These are phyloP conservation scores for Termitomyces sp. DNA, from an alignment of 768 basidiomycete species.

Conservation along the genomic window DNA sequence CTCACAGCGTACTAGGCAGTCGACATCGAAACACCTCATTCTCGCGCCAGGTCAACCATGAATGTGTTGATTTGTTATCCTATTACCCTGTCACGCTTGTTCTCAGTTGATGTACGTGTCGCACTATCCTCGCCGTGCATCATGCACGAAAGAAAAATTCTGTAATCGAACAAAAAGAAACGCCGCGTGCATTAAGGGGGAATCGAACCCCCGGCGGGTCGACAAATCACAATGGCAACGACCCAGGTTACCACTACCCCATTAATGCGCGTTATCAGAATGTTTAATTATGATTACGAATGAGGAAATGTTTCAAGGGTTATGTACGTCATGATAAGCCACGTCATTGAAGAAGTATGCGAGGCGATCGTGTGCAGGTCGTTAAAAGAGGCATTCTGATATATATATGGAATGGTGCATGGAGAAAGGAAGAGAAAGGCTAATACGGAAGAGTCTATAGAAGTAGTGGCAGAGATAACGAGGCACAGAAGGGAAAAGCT, in stretches of 20 bases:
- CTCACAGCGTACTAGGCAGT: no score
- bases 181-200: constrained; percentile 65
- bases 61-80: no score
- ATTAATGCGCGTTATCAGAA: background rate
- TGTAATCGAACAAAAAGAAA: no score
- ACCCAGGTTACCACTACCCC: constrained; percentile 9
- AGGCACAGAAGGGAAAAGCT: background rate
- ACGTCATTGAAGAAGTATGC: background rate
- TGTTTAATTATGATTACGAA: no score
- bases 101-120: no score
- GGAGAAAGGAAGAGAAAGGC: background rate
- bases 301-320: background rate
- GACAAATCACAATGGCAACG: constrained; percentile 20
- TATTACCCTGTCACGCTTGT: no score
- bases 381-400: background rate
- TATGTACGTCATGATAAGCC: background rate
- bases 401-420: background rate
- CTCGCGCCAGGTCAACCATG: no score
- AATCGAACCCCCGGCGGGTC: constrained; percentile 89
- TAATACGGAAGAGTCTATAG: constrained; percentile 1
- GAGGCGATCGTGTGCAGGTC: background rate
- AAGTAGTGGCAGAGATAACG: background rate
- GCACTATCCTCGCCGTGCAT: no score
- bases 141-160: no score
- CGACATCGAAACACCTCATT: no score